These are phyloP conservation scores for Lactifluus volemus DNA, from an alignment of 768 basidiomycete species.

Conservation along the genomic window DNA sequence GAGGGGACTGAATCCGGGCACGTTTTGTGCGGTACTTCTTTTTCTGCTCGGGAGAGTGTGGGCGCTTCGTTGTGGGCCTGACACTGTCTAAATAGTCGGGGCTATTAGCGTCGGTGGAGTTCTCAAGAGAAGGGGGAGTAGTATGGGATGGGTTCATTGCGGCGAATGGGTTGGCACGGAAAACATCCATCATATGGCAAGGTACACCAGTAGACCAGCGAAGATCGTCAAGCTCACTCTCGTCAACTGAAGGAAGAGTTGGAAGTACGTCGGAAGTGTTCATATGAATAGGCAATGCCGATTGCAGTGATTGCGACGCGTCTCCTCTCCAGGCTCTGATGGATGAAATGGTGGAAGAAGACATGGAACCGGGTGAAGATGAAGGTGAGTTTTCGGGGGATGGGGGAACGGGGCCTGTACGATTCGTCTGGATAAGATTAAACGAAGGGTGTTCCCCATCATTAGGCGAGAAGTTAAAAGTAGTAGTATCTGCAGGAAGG, in stretches of 20 bases:
- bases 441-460: neutral
- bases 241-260: neutral
- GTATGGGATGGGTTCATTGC: neutral
- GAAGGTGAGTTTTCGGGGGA: neutral
- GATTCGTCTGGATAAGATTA: neutral
- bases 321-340: neutral
- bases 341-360: slow-evolving; percentile 9
- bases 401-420: neutral
- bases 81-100: neutral
- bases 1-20: slow-evolving; percentile 8
- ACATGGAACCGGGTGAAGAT: slow-evolving; percentile 6
- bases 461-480: neutral
- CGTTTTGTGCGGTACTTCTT: slow-evolving; percentile 14
- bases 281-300: neutral
- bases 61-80: slow-evolving; percentile 1
- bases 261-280: neutral
- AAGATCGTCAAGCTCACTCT: slow-evolving; percentile 5
- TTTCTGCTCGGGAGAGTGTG: slow-evolving; percentile 9
- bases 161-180: slow-evolving; percentile 17
- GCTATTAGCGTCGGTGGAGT: neutral
- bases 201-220: slow-evolving; percentile 15
- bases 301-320: neutral
- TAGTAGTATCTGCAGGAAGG: neutral
- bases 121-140: neutral
- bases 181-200: slow-evolving; percentile 18